A percentile compares a stretch with the other conserved stretches of the same genome.
These are phyloP conservation scores for Anthoceros angustus DNA, from an alignment of 225 moss, liverwort and hornwort genomes.

Conservation along the genomic window DNA sequence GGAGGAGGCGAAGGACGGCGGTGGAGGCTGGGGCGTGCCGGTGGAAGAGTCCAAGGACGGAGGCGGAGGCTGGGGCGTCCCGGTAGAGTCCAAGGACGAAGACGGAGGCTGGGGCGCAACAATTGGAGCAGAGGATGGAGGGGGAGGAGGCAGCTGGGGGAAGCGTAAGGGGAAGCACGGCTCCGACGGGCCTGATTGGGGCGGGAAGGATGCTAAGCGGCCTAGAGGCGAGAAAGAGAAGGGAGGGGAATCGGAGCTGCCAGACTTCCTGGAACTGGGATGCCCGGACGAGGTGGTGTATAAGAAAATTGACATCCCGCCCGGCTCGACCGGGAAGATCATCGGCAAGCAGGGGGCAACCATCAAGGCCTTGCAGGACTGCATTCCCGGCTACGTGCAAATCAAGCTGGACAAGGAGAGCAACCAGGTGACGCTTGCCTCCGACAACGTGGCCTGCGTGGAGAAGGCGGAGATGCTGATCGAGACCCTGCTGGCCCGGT, in stretches of 20 bases:
- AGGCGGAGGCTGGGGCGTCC: too few relatives aligned
- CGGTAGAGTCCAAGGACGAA: too few relatives aligned
- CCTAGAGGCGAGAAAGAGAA: not conserved
- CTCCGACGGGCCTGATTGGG: too few relatives aligned
- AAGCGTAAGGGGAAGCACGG: too few relatives aligned
- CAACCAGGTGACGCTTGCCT: not conserved
- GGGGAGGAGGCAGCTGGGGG: too few relatives aligned
- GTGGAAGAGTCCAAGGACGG: too few relatives aligned
- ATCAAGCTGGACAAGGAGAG: not conserved
- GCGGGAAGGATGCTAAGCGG: too few relatives aligned
- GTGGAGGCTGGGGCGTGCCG: too few relatives aligned
- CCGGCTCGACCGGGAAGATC: not conserved
- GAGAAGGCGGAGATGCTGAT: conserved; percentile 2
- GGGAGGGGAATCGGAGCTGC: not conserved
- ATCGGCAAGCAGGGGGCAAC: not conserved
- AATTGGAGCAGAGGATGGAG: too few relatives aligned
- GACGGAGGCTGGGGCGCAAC: too few relatives aligned
- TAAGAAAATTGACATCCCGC: not conserved
- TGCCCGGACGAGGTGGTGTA: not conserved
- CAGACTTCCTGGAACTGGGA: not conserved
- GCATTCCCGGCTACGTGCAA: not conserved
- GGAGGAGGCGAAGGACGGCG: too few relatives aligned
- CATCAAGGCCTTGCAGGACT: not conserved
- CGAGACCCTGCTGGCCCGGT: not conserved
- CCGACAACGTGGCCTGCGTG: not conserved